Conservation (phyloP, 2,329 filamentous ascomycete species). For the Furcasterigmium sp. region DNA sequence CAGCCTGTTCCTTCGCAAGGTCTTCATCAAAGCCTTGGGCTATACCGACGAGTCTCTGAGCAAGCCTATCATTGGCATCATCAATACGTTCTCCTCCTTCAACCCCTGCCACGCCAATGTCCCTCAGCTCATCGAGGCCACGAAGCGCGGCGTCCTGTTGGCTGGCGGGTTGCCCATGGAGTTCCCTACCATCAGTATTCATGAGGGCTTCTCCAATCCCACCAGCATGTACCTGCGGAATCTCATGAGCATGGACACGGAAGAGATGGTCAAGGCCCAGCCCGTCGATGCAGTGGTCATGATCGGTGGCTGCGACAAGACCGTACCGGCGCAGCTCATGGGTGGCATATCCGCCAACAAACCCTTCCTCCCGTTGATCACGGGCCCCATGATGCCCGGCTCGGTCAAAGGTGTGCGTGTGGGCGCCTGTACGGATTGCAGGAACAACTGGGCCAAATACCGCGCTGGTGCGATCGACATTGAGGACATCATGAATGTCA, state of each 20-base stretch:
- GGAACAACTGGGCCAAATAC: constrained; percentile 68
- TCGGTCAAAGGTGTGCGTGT: constrained; percentile 59
- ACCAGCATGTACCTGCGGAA: constrained; percentile 74
- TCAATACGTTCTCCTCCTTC: constrained; percentile 68
- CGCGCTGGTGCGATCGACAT: constrained; percentile 62
- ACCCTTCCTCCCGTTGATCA: constrained; percentile 62
- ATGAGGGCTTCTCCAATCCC: constrained; percentile 63
- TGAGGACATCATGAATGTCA: constrained; percentile 65
- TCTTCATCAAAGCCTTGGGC: constrained; percentile 71
- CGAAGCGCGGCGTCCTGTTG: constrained; percentile 62
- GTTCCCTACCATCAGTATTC: constrained; percentile 68
- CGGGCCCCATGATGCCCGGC: constrained; percentile 71
- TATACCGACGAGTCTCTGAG: constrained; percentile 68
- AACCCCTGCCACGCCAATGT: constrained; percentile 72
- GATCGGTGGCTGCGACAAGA: constrained; percentile 72
- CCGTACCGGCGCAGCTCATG: constrained; percentile 69
- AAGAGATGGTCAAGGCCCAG: constrained; percentile 71
- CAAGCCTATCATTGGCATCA: constrained; percentile 65
- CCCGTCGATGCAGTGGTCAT: constrained; percentile 63
- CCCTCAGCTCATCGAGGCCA: constrained; percentile 66
- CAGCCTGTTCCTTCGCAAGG: constrained; percentile 68
- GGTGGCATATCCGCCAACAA: constrained; percentile 71
- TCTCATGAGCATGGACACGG: constrained; percentile 74
- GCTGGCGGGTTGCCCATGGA: constrained; percentile 64
- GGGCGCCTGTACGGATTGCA: constrained; percentile 70